A percentile compares a stretch with the other conserved stretches of the same genome.
Evolutionary conservation across 345 rosid species (phyloP).

Genomic region (Linum trigynum): DNA sequence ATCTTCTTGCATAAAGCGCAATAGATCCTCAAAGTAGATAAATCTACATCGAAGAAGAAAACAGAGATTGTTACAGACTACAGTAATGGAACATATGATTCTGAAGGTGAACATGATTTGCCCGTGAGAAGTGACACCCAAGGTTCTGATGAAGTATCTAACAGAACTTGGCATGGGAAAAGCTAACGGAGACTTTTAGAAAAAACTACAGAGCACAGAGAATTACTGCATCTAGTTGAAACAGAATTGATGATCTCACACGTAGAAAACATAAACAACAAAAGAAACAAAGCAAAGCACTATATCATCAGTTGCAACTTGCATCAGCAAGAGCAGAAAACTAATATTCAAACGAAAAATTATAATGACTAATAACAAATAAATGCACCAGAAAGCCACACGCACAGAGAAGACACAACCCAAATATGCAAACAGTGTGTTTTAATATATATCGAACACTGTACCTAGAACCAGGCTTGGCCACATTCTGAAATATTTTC

Average conservation of each 20-base stretch:
- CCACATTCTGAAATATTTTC: constrained; percentile 26
- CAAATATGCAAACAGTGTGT: no score
- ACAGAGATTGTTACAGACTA: no score
- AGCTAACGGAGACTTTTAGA: no score
- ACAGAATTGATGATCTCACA: no score
- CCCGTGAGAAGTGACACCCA: not conserved
- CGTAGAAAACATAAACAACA: not conserved
- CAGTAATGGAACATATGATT: not conserved
- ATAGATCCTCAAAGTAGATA: constrained; percentile 20
- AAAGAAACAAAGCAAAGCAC: not conserved
- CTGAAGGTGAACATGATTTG: not conserved
- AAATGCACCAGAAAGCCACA: not conserved
- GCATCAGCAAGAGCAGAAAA: not conserved
- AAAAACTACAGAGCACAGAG: no score
- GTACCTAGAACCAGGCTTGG: constrained; percentile 24
- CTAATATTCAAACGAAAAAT: not conserved
- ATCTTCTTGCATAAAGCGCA: constrained; percentile 27
- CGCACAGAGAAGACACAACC: no score
- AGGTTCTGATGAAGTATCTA: not conserved
- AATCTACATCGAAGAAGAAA: constrained; percentile 4
- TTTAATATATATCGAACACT: not conserved
- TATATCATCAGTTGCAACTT: not conserved
- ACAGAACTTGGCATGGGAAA: not conserved
- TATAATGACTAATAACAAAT: no score
- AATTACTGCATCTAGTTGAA: no score